A percentile compares a stretch with the other conserved stretches of the same genome.
Evolutionary conservation across 202 grass and related monocot species (phyloP).

Genomic region (Panicum hallii): DNA sequence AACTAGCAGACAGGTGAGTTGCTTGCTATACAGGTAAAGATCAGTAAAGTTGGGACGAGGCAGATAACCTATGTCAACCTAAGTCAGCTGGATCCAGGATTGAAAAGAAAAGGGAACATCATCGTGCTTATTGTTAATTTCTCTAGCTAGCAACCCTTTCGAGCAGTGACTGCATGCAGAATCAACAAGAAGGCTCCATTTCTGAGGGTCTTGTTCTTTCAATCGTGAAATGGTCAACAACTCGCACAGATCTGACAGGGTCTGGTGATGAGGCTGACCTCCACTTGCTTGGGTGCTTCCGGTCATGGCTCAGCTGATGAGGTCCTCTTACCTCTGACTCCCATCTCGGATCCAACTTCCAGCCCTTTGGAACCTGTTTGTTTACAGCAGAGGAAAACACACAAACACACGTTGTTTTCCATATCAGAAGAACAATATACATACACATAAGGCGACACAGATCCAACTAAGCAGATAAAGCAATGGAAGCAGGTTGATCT

Average conservation of each 20-base stretch:
- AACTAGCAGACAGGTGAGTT: not conserved
- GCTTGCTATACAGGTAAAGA: not conserved
- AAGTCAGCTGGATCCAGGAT: conserved; percentile 26
- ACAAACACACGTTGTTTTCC: not conserved
- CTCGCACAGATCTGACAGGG: conserved; percentile 66
- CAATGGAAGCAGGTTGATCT: conserved; percentile 35
- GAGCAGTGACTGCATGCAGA: not conserved
- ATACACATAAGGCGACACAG: not conserved
- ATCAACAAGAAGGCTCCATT: conserved; percentile 34
- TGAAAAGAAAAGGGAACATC: not conserved
- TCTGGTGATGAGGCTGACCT: conserved; percentile 72
- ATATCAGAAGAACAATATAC: conserved; percentile 4
- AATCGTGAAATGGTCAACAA: conserved; percentile 87
- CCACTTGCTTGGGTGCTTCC: conserved; percentile 90
- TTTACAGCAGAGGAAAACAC: conserved; percentile 13
- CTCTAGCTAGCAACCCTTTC: not conserved
- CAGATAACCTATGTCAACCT: conserved; percentile 18
- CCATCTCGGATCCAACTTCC: conserved; percentile 94
- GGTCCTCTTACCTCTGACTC: conserved; percentile 65
- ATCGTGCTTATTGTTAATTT: conserved; percentile 5
- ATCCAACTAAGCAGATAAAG: conserved; percentile 12
- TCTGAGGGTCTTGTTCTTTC: conserved; percentile 53
- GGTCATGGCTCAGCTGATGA: conserved; percentile 66
- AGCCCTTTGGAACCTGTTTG: conserved; percentile 86
- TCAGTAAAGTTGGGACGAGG: not conserved